These are phyloP conservation scores for Neurospora sp. DNA, from an alignment of 495 filamentous ascomycete species.

Conservation along the genomic window DNA sequence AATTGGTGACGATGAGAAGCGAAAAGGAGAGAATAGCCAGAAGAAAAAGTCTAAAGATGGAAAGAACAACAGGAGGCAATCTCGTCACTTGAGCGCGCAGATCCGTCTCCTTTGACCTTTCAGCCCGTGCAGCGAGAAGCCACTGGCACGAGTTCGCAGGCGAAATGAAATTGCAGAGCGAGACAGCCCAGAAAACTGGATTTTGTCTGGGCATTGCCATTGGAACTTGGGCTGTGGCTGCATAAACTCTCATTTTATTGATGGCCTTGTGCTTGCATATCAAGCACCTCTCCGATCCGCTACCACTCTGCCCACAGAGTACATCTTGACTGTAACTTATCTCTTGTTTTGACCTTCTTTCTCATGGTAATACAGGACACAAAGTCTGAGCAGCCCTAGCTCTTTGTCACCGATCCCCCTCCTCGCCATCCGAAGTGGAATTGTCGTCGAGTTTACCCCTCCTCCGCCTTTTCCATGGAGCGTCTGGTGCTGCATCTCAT, in stretches of 20 bases:
- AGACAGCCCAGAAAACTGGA: not conserved
- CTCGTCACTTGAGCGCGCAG: not conserved
- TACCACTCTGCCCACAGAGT: not conserved
- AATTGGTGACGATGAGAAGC: not conserved
- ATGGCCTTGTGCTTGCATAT: constrained; percentile 3
- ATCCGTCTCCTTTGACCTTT: not conserved
- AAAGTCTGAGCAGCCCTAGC: not conserved
- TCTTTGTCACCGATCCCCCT: constrained; percentile 10
- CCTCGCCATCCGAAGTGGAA: constrained; percentile 14
- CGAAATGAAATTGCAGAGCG: not conserved
- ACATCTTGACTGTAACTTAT: not conserved
- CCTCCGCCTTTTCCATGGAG: not conserved
- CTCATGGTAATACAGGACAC: not conserved
- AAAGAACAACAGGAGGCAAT: not conserved
- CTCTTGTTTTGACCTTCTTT: not conserved
- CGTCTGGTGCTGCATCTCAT: not conserved
- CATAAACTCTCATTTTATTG: not conserved
- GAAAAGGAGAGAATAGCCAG: not conserved
- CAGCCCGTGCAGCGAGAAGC: not conserved
- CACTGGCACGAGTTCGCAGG: not conserved
- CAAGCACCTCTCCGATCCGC: constrained; percentile 4
- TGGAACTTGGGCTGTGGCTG: not conserved
- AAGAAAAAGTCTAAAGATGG: not conserved
- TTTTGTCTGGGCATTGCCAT: not conserved
- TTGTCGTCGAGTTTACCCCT: not conserved